Evolutionary conservation across 257 asterid species (phyloP).

Genomic region (Jaltomata sinuosa): DNA sequence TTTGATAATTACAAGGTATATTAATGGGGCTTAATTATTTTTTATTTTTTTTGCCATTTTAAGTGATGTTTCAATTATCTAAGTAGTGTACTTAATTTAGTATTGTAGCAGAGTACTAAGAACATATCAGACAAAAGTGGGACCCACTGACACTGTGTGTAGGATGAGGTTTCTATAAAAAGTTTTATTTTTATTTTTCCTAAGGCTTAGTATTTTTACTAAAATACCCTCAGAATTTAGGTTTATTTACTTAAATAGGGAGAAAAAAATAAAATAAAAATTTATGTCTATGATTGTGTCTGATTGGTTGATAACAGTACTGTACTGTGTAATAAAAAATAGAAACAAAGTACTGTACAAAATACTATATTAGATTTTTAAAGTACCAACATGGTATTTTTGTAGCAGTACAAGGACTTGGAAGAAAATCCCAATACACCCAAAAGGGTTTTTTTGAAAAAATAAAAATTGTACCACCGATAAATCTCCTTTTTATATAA

Average conservation of each 20-base stretch:
- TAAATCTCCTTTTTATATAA: not conserved
- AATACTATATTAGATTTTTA: slow-evolving; percentile 9
- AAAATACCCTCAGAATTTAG: slow-evolving; percentile 1
- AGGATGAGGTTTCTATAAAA: slow-evolving; percentile 12
- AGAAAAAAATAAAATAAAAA: not conserved
- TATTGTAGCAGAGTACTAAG: slow-evolving; percentile 14
- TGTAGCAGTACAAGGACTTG: not conserved
- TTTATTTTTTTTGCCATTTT: slow-evolving; percentile 6
- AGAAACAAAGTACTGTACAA: slow-evolving; percentile 3
- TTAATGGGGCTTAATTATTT: slow-evolving; percentile 5
- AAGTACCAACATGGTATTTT: slow-evolving; percentile 10
- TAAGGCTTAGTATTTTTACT: not conserved
- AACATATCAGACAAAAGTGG: slow-evolving; percentile 26
- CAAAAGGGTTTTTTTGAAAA: not conserved
- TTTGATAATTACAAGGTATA: not conserved
- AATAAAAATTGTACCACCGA: not conserved
- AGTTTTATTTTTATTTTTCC: not conserved
- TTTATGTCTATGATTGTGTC: not conserved
- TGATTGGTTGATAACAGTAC: slow-evolving; percentile 31
- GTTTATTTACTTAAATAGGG: slow-evolving; percentile 15
- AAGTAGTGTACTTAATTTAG: not conserved
- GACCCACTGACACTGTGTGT: slow-evolving; percentile 27
- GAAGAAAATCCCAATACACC: not conserved
- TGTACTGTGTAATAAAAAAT: slow-evolving; percentile 9
- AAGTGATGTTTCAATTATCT: slow-evolving; percentile 3